phyloP scores from a whole-genome alignment of 2,329 filamentous ascomycete genomes.

The Verticillium alfalfae region DNA sequence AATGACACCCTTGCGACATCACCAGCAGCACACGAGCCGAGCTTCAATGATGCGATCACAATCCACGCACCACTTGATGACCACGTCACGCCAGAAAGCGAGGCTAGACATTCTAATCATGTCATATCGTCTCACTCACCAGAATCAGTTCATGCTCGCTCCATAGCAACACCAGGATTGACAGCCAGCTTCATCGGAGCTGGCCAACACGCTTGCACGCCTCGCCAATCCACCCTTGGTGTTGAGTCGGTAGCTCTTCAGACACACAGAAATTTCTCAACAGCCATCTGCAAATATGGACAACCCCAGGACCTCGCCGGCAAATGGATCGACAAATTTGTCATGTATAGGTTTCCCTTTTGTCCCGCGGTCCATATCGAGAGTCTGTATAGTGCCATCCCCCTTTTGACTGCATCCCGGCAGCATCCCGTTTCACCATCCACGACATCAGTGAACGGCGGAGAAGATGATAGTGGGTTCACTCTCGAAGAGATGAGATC shows the following conservation, averaged over 20 bases:
- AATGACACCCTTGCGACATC: background rate
- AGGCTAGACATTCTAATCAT: background rate
- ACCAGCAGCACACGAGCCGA: background rate
- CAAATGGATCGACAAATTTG: background rate
- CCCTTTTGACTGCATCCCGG: background rate
- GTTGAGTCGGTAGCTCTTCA: background rate
- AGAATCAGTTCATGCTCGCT: background rate
- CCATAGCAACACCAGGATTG: background rate
- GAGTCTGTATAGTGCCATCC: background rate
- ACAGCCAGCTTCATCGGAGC: background rate
- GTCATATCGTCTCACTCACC: background rate
- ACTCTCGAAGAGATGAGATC: slow-evolving; percentile 9
- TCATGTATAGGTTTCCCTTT: background rate
- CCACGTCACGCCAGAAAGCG: background rate
- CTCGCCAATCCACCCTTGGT: background rate
- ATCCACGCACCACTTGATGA: background rate
- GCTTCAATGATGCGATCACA: background rate
- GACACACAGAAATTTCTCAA: background rate
- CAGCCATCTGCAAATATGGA: background rate
- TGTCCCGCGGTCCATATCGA: background rate
- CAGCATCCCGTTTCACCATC: background rate
- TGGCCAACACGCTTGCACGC: background rate
- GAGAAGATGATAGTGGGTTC: background rate
- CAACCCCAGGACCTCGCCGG: background rate
- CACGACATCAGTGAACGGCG: background rate